Evolutionary conservation across 441 rosid genomes (phyloP), one percentile per base, ranked within the genome.

Genomic region (Cnidoscolus chayamansa): DNA sequence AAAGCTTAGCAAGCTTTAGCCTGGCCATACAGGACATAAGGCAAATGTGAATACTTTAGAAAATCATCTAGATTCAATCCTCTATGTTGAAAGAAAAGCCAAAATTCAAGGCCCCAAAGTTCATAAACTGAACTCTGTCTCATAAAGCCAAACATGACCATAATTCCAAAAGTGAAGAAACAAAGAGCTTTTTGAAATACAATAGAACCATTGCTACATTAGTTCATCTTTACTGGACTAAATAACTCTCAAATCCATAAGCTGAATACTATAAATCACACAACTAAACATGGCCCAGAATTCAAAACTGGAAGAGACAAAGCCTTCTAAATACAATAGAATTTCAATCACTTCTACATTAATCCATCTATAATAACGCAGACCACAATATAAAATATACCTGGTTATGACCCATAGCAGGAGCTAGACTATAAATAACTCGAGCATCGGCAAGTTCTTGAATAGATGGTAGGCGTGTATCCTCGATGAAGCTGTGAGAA

Each of bases 321-420:
- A 50, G 6, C 17, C 20, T 15, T 20, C 48, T 16, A 25, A 32
- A 10, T 35, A 11, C 49, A 54, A 32, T 13, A 50, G 58, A 50
- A 66, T 19, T 50, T 67, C 61, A 54, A 67, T 40, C 25, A 25
- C 10, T 15, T 12, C 17, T 30, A 32, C 15, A 47, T 48, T 47
- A 12, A 57, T 31, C 55, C 11, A 50, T 62, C 54, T n/a, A 47
- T 4, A 64, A 63, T 31, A 73, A 49, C 67, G 37, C 35, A 31
- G 40, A 40, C 2, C 67, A 64, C 9, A 20, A 13, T 4, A 50
- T 5, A 1, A n/a, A 72, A 69, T 3, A 53, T 71, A 90, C 96
- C 97, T 86, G 77, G 85, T 90, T 92, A 84, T 92, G 98, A 70
- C 97, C 97, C 88, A 94, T 70, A 55, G 97, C 92, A 19, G 97